These are phyloP conservation scores for Tylopilus balloui DNA, from an alignment of 768 basidiomycete species.

Conservation along the genomic window DNA sequence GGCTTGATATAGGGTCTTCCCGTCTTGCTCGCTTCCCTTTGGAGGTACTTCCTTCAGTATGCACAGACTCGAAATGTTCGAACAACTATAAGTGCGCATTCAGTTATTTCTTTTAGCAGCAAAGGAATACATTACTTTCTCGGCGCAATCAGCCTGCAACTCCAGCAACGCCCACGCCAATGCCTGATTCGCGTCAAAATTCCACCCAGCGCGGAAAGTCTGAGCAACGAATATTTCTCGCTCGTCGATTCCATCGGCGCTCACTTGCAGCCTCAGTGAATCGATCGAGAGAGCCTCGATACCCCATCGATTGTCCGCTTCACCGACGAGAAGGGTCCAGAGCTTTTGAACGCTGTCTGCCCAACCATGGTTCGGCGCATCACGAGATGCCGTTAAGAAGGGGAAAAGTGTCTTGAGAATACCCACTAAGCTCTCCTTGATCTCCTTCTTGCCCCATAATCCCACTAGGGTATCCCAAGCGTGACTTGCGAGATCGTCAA, in stretches of 20 bases:
- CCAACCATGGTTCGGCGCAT: constrained; percentile 35
- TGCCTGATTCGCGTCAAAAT: constrained; percentile 66
- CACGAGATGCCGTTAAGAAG: constrained; percentile 48
- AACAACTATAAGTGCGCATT: constrained; percentile 46
- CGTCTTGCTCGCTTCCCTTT: constrained; percentile 50
- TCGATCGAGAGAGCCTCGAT: constrained; percentile 63
- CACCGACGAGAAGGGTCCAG: constrained; percentile 54
- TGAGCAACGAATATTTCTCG: constrained; percentile 50
- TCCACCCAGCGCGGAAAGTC: constrained; percentile 70
- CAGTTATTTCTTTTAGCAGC: not conserved
- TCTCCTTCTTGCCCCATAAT: constrained; percentile 77
- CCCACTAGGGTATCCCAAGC: constrained; percentile 62
- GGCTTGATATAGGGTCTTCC: constrained; percentile 54
- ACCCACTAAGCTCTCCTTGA: constrained; percentile 79
- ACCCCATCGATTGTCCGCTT: constrained; percentile 62
- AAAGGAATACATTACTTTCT: constrained; percentile 44
- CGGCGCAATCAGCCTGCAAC: constrained; percentile 74
- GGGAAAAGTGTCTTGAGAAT: constrained; percentile 70
- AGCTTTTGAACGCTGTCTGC: constrained; percentile 47
- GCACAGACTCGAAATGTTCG: constrained; percentile 53
- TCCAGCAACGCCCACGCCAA: constrained; percentile 76
- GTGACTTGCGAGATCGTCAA: constrained; percentile 54
- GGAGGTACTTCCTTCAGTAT: constrained; percentile 25
- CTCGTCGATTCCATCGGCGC: constrained; percentile 16
- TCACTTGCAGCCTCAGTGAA: constrained; percentile 52